These are phyloP conservation scores for Fomitopsis pinicola DNA, from an alignment of 1,284 basidiomycete genomes.

Conservation along the genomic window DNA sequence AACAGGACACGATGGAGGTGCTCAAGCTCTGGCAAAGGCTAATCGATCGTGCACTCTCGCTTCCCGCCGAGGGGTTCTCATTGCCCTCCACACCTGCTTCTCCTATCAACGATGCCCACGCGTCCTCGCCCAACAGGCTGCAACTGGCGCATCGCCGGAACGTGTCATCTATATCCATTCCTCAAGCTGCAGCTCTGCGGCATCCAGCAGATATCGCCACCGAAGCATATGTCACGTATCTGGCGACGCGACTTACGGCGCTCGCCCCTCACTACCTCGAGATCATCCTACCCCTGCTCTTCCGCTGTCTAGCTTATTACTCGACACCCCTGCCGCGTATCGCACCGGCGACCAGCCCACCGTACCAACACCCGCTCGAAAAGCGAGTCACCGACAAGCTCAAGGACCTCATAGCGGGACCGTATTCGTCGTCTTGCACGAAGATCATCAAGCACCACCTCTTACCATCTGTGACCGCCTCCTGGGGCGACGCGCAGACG, in stretches of 20 bases:
- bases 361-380: conserved; percentile 38
- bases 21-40: conserved; percentile 55
- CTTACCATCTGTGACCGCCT: conserved; percentile 25
- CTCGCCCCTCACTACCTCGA: conserved; percentile 50
- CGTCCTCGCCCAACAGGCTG: conserved; percentile 28
- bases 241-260: conserved; percentile 52
- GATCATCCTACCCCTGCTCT: conserved; percentile 63
- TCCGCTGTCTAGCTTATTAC: conserved; percentile 61
- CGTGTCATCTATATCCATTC: conserved; percentile 44
- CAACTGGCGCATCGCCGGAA: conserved; percentile 49
- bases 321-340: conserved; percentile 61
- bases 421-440: conserved; percentile 61
- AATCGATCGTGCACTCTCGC: conserved; percentile 48
- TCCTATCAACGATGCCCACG: conserved; percentile 21
- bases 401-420: conserved; percentile 53
- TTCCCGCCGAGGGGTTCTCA: conserved; percentile 27
- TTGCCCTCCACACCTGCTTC: conserved; percentile 22
- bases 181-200: conserved; percentile 25
- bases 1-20: conserved; percentile 47
- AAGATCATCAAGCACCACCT: conserved; percentile 52
- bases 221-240: conserved; percentile 58
- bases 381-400: conserved; percentile 53
- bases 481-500: conserved; percentile 34
- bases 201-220: conserved; percentile 55
- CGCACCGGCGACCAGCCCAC: conserved; percentile 40